Evolutionary conservation across 192 early-diverging fungal genomes (phyloP).

Genomic region (Coemansia javaensis): DNA sequence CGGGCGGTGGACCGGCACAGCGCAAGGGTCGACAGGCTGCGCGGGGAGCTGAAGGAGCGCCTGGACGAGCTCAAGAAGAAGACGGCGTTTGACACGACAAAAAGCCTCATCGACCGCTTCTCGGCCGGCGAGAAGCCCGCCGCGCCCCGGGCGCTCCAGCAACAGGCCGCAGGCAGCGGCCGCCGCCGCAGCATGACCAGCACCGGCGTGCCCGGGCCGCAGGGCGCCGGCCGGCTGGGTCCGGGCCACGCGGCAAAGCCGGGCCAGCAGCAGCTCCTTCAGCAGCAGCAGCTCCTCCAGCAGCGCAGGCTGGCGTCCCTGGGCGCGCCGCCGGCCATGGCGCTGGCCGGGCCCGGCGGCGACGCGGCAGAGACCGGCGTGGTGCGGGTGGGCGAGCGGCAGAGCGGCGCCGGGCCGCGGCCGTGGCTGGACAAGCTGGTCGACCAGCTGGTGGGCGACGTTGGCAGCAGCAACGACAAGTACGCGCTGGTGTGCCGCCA

Average conservation of each 20-base stretch:
- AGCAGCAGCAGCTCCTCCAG: not conserved
- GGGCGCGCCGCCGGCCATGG: not conserved
- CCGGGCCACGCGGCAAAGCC: conserved; percentile 50
- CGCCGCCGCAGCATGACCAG: conserved; percentile 40
- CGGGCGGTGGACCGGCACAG: conserved; percentile 25
- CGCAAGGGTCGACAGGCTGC: conserved; percentile 27
- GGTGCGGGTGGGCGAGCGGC: conserved; percentile 19
- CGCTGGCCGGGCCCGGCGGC: no score
- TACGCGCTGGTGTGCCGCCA: conserved; percentile 90
- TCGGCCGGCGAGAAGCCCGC: conserved; percentile 46
- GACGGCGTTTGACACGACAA: conserved; percentile 85
- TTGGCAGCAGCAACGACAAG: conserved; percentile 76
- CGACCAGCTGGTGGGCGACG: conserved; percentile 86
- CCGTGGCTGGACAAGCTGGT: conserved; percentile 90
- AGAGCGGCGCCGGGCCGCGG: conserved; percentile 9
- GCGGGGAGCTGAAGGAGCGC: conserved; percentile 63
- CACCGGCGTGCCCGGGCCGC: conserved; percentile 73
- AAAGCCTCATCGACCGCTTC: conserved; percentile 84
- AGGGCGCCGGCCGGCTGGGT: conserved; percentile 67
- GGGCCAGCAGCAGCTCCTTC: not conserved
- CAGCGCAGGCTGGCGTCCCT: not conserved
- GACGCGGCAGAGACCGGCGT: conserved; percentile 16
- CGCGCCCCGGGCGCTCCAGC: no score
- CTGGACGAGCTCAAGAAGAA: conserved; percentile 95
- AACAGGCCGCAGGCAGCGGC: no score